Conservation (phyloP, 192 early-diverging fungal species). For the Coemansia sp. region DNA sequence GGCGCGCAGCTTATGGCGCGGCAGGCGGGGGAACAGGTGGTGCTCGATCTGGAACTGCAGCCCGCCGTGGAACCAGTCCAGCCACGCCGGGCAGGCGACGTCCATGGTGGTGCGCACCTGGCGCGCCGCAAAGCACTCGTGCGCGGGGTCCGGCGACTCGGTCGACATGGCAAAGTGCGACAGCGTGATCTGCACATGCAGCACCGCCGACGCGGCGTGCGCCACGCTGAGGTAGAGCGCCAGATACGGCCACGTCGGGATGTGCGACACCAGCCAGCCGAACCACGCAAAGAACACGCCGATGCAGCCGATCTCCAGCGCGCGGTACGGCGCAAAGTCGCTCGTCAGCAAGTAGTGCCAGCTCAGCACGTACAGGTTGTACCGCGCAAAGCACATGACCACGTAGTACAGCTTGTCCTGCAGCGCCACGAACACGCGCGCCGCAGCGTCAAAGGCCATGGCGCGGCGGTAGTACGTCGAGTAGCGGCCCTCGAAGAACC, state of each 20-base stretch:
- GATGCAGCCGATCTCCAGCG: slow-evolving; percentile 76
- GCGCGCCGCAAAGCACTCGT: slow-evolving; percentile 83
- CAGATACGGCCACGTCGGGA: slow-evolving; percentile 69
- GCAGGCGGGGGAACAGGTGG: slow-evolving; percentile 93
- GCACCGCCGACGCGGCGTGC: slow-evolving; percentile 79
- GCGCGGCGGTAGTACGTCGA: slow-evolving; percentile 87
- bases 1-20: slow-evolving; percentile 82
- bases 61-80: slow-evolving; percentile 99
- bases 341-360: slow-evolving; percentile 68
- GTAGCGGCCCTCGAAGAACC: slow-evolving; percentile 80
- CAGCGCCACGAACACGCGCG: slow-evolving; percentile 74
- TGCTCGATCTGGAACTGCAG: slow-evolving; percentile 97
- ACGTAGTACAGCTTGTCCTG: slow-evolving; percentile 91
- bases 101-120: slow-evolving; percentile 95
- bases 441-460: slow-evolving; percentile 79
- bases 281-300: slow-evolving; percentile 83
- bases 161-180: slow-evolving; percentile 96
- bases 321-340: slow-evolving; percentile 71
- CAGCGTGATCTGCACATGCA: slow-evolving; percentile 97
- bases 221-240: slow-evolving; percentile 75
- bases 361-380: slow-evolving; percentile 85
- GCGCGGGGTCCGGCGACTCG: slow-evolving; percentile 64
- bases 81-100: slow-evolving; percentile 89
- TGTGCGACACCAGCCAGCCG: slow-evolving; percentile 62
- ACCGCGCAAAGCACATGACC: slow-evolving; percentile 87